Percentiles rank a stretch among this genome's conserved stretches.
phyloP scores from a whole-genome alignment of 495 filamentous ascomycete species.

The Aspergillus mulundensis region DNA sequence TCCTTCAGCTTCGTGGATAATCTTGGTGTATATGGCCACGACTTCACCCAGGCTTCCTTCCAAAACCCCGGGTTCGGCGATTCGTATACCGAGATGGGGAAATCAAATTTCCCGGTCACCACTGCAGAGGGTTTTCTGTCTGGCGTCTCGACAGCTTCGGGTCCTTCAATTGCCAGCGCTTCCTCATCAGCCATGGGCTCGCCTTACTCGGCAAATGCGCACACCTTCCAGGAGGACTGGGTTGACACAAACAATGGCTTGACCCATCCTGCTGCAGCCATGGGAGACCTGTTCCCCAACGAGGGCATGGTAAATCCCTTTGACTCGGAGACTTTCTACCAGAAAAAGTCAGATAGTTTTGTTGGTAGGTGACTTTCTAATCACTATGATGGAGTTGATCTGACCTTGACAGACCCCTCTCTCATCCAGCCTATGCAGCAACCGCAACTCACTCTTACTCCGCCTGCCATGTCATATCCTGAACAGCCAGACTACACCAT shows the following conservation, averaged over 20 bases:
- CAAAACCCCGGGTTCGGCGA: slow-evolving; percentile 29
- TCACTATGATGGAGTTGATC: slow-evolving; percentile 5
- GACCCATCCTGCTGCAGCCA: slow-evolving; percentile 65
- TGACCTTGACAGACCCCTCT: slow-evolving; percentile 50
- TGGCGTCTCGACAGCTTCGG: slow-evolving; percentile 70
- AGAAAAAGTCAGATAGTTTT: slow-evolving; percentile 62
- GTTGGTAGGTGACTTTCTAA: slow-evolving; percentile 71
- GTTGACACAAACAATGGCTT: slow-evolving; percentile 57
- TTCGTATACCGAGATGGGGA: slow-evolving; percentile 25
- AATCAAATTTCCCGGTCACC: slow-evolving; percentile 25
- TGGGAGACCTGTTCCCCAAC: slow-evolving; percentile 54
- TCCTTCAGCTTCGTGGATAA: slow-evolving; percentile 32
- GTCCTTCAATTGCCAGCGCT: slow-evolving; percentile 62
- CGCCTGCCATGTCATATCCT: slow-evolving; percentile 31
- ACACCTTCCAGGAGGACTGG: slow-evolving; percentile 59
- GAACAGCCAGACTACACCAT: slow-evolving; percentile 27
- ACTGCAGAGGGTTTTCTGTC: slow-evolving; percentile 45
- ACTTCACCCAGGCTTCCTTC: slow-evolving; percentile 25
- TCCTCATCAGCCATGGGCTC: slow-evolving; percentile 80
- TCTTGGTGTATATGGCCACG: slow-evolving; percentile 25
- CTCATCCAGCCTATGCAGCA: slow-evolving; percentile 47
- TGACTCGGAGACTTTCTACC: slow-evolving; percentile 40
- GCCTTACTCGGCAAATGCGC: slow-evolving; percentile 63
- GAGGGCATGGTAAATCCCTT: slow-evolving; percentile 34
- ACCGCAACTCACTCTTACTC: slow-evolving; percentile 28